Evolutionary conservation across 202 grass and related monocot genomes (phyloP), one percentile per base, ranked within the genome.

Genomic region (Carex arenaria): DNA sequence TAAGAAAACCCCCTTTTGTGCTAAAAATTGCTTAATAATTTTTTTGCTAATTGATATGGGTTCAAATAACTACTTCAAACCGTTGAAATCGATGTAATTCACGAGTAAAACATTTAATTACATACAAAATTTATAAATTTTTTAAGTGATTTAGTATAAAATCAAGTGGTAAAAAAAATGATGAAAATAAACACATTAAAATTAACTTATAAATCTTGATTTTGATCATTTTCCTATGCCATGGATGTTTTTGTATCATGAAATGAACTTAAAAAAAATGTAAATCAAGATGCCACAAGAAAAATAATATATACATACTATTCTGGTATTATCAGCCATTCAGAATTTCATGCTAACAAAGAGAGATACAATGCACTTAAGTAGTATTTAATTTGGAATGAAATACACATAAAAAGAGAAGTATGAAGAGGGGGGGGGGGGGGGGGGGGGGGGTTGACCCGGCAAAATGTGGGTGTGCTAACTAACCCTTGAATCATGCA

Each of bases 401-500:
- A 72, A 60, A 60, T 78, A 60, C 28, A 4, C 26, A 60, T 34
- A 78, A 84, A 74, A 65, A 38, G 67, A 15, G 8, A 53, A 15
- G 64, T 42, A 51, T 13, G 1, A 15, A 1, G 36, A 4, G 0
- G 36, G 22, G 17, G 84, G 82, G 83, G 19, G 74, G 59, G 49
- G 60, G 5, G 22, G 9, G 54, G 18, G 0, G 38, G 34, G 18
- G 85, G 83, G 83, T 97, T 97, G 94, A 97, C 94, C 89, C 79
- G 90, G 95, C 84, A 86, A 84, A 81, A 69, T 69, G 76, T 72
- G 89, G 92, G 82, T 97, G 95, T 85, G 87, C 95, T 91, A 97
- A 92, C 95, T 97, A 89, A 90, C 89, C 75, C 90, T 83, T 9
- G 20, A 18, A 72, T 94, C 95, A 97, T 89, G 90, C 95, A 31